Conservation (phyloP, 257 asterid genomes). For the Fraxinus anomala region DNA sequence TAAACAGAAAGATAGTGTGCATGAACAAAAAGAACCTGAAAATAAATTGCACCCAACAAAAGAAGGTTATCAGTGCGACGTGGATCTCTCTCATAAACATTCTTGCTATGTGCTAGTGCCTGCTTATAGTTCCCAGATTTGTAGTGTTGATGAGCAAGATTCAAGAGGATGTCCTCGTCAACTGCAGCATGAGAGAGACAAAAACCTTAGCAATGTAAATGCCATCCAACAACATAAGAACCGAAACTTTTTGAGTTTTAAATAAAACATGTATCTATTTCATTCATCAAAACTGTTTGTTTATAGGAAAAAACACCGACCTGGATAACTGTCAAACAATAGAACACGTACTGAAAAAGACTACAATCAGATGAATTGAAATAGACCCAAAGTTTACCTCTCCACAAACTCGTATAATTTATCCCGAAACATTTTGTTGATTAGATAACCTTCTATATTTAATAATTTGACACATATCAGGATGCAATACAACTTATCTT, state of each 20-base stretch:
- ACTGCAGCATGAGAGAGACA: conserved; percentile 44
- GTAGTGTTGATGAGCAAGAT: conserved; percentile 87
- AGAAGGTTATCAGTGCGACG: conserved; percentile 95
- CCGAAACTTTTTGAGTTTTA: not conserved
- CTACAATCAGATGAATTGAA: not conserved
- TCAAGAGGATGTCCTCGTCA: conserved; percentile 78
- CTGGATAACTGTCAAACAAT: not conserved
- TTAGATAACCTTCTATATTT: not conserved
- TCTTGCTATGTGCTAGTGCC: conserved; percentile 86
- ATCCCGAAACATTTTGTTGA: not conserved
- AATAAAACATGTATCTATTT: not conserved
- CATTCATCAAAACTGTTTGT: not conserved
- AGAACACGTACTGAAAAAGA: not conserved
- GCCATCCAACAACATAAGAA: not conserved
- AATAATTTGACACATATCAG: not conserved
- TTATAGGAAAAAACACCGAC: not conserved
- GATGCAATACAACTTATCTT: conserved; percentile 1
- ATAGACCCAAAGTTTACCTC: not conserved
- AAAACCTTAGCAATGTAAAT: not conserved
- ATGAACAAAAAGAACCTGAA: conserved; percentile 63
- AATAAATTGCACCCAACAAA: conserved; percentile 84
- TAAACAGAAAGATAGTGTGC: not conserved
- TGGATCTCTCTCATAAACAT: conserved; percentile 80
- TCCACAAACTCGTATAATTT: not conserved
- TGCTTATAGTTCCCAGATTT: conserved; percentile 80